Percentiles rank a stretch among this genome's conserved stretches.
Evolutionary conservation across 306 rosid genomes (phyloP).

Genomic region (Amphicarpaea edgeworthii): DNA sequence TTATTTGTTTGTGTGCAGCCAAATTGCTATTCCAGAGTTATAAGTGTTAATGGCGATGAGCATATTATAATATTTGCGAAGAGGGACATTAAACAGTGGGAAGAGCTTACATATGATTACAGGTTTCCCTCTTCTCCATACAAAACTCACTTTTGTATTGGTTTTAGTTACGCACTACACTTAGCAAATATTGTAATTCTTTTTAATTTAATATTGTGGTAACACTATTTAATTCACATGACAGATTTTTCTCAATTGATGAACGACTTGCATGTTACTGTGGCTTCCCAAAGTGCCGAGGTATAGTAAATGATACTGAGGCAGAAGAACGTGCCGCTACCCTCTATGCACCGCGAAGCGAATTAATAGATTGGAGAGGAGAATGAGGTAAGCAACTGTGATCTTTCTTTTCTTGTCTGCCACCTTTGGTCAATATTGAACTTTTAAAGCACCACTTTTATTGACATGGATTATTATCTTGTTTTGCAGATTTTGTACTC

Average conservation of each 20-base stretch:
- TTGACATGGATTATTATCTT: conserved; percentile 25
- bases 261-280: conserved; percentile 95
- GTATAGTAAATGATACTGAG: conserved; percentile 90
- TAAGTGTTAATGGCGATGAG: conserved; percentile 86
- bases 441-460: conserved; percentile 3
- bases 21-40: conserved; percentile 97
- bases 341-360: conserved; percentile 69
- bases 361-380: conserved; percentile 88
- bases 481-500: conserved; percentile 50
- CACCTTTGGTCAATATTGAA: conserved; percentile 17
- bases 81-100: conserved; percentile 97
- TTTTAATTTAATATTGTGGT: conserved; percentile 43
- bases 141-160: conserved; percentile 39
- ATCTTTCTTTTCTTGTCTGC: conserved; percentile 39
- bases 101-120: conserved; percentile 97
- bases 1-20: conserved; percentile 78
- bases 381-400: conserved; percentile 65
- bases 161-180: conserved; percentile 26
- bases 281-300: conserved; percentile 93
- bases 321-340: conserved; percentile 93
- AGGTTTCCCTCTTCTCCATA: conserved; percentile 63
- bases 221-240: conserved; percentile 46
- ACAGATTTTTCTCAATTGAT: conserved; percentile 93
- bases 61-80: conserved; percentile 97
- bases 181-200: conserved; percentile 33